Conservation (phyloP, 257 asterid species). For the Solanum tacnaense region DNA sequence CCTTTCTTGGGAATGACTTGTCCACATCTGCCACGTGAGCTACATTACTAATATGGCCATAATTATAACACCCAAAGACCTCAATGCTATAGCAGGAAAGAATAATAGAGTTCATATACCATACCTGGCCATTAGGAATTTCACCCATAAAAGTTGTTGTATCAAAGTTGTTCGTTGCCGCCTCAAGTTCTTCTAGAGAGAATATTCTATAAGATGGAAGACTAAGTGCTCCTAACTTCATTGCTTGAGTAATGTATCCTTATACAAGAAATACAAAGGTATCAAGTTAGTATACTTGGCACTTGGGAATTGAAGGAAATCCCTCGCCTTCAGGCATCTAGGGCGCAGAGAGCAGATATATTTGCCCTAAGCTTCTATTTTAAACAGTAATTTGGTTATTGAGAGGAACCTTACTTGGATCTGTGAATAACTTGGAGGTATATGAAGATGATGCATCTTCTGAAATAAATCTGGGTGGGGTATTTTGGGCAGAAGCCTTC, state of each 20-base stretch:
- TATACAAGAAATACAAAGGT: neutral
- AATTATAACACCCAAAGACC: neutral
- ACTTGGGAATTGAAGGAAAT: neutral
- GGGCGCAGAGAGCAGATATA: neutral
- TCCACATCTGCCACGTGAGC: neutral
- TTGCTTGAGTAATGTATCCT: slow-evolving; percentile 74
- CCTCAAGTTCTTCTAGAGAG: slow-evolving; percentile 67
- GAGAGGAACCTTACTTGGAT: slow-evolving; percentile 55
- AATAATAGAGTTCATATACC: neutral
- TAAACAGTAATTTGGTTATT: neutral
- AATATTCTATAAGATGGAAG: slow-evolving; percentile 68
- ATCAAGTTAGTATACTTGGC: neutral
- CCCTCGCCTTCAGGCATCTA: neutral
- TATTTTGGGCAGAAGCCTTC: slow-evolving; percentile 11
- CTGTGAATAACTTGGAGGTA: slow-evolving; percentile 59
- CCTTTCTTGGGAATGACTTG: neutral
- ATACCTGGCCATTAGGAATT: slow-evolving; percentile 68
- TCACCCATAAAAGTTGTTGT: slow-evolving; percentile 55
- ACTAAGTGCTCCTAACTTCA: slow-evolving; percentile 63
- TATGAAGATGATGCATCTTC: slow-evolving; percentile 47
- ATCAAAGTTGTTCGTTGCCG: slow-evolving; percentile 60
- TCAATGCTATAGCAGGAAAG: neutral
- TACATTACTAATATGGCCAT: neutral
- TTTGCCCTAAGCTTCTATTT: neutral
- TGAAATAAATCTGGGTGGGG: slow-evolving; percentile 22